Evolutionary conservation across 2,329 filamentous ascomycete species (phyloP).

Genomic region (Shiraia sp.): DNA sequence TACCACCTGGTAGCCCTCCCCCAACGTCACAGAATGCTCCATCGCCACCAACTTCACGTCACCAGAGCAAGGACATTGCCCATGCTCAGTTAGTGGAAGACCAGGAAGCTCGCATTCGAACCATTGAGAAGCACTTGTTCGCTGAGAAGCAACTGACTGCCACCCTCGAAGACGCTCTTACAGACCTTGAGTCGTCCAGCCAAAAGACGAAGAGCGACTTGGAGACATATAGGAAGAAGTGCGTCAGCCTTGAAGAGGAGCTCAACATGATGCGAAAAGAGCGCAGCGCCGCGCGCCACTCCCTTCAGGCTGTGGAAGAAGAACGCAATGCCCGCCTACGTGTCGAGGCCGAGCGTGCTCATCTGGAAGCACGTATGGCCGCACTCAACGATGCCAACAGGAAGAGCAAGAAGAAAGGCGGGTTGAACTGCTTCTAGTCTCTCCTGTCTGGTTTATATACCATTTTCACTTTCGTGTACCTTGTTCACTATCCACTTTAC

Average conservation of each 20-base stretch:
- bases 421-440: slow-evolving; percentile 91
- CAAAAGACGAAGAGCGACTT: slow-evolving; percentile 91
- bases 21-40: slow-evolving; percentile 56
- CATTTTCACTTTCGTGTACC: slow-evolving; percentile 19
- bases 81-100: slow-evolving; percentile 86
- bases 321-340: slow-evolving; percentile 90
- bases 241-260: slow-evolving; percentile 72
- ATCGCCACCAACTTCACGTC: slow-evolving; percentile 66
- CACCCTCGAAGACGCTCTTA: slow-evolving; percentile 92
- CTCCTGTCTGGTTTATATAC: slow-evolving; percentile 4
- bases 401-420: slow-evolving; percentile 94
- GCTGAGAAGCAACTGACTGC: slow-evolving; percentile 96
- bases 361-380: slow-evolving; percentile 83
- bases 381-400: slow-evolving; percentile 81
- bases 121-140: slow-evolving; percentile 93
- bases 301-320: slow-evolving; percentile 90
- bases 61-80: slow-evolving; percentile 79
- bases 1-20: slow-evolving; percentile 61
- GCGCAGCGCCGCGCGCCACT: slow-evolving; percentile 62
- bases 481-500: slow-evolving; percentile 17
- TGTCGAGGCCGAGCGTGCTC: slow-evolving; percentile 83
- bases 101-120: slow-evolving; percentile 90
- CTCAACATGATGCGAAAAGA: slow-evolving; percentile 66
- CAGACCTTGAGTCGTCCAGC: slow-evolving; percentile 87
- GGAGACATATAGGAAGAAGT: slow-evolving; percentile 89